Evolutionary conservation across 495 filamentous ascomycete genomes (phyloP).

Genomic region (Aspergillus ostianus): DNA sequence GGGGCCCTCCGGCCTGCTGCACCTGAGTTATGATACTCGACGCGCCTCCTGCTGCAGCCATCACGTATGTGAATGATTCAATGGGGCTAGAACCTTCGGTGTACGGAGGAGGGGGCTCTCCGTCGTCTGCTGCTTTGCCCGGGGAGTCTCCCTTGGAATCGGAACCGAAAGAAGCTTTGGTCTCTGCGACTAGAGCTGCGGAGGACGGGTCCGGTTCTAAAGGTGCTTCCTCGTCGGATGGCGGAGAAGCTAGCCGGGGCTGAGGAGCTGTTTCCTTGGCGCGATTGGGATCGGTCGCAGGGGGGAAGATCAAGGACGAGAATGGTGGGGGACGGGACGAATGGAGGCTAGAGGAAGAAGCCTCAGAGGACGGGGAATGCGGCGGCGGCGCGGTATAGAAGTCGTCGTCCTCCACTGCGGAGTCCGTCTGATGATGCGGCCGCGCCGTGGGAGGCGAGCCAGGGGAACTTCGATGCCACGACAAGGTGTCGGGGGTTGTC

Average conservation of each 20-base stretch:
- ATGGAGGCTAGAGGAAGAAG: slow-evolving; percentile 57
- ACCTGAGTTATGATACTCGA: slow-evolving; percentile 99
- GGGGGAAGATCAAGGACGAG: slow-evolving; percentile 58
- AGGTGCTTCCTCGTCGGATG: slow-evolving; percentile 33
- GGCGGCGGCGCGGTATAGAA: slow-evolving; percentile 59
- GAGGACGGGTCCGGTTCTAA: slow-evolving; percentile 50
- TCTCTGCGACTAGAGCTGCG: slow-evolving; percentile 63
- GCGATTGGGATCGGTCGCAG: slow-evolving; percentile 41
- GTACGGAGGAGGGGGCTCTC: slow-evolving; percentile 93
- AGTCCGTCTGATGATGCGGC: slow-evolving; percentile 47
- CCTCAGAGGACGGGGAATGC: slow-evolving; percentile 60
- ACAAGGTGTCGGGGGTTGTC: slow-evolving; percentile 58
- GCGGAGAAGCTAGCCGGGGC: slow-evolving; percentile 51
- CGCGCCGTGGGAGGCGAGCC: slow-evolving; percentile 65
- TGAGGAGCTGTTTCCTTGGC: slow-evolving; percentile 56
- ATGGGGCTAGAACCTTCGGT: slow-evolving; percentile 91
- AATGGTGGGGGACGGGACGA: slow-evolving; percentile 61
- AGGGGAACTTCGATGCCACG: slow-evolving; percentile 59
- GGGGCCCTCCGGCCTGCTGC: slow-evolving; percentile 80
- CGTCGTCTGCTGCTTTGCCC: slow-evolving; percentile 72
- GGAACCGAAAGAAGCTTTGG: slow-evolving; percentile 71
- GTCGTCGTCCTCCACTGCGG: slow-evolving; percentile 47
- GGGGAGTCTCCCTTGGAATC: slow-evolving; percentile 74
- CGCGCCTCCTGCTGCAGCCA: slow-evolving; percentile 94
- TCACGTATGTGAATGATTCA: slow-evolving; percentile 91